phyloP scores from a whole-genome alignment of 441 rosid genomes.

The Biscutella laevigata region DNA sequence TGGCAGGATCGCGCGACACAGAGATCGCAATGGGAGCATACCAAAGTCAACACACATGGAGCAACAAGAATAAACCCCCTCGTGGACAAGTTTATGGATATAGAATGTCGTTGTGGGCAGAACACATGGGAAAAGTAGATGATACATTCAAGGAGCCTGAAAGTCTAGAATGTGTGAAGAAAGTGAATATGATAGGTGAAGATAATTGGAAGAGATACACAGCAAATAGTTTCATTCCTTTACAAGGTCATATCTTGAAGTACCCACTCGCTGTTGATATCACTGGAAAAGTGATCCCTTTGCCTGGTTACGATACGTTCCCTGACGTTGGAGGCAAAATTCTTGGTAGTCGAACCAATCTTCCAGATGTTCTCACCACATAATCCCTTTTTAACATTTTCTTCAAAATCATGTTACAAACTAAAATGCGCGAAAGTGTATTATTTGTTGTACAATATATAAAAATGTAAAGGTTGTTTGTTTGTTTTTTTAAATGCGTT shows the following conservation, averaged over 20 bases:
- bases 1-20: conserved; percentile 83
- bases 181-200: conserved; percentile 56
- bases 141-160: conserved; percentile 43
- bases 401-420: background rate
- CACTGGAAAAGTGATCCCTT: conserved; percentile 44
- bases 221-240: conserved; percentile 28
- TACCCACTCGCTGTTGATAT: conserved; percentile 58
- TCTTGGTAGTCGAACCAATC: conserved; percentile 51
- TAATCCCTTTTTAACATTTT: conserved; percentile 13
- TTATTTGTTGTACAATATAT: background rate
- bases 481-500: no score
- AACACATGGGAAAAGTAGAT: conserved; percentile 52
- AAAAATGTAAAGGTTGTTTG: no score
- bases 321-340: conserved; percentile 84
- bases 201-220: conserved; percentile 62
- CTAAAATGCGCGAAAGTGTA: background rate
- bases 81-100: conserved; percentile 68
- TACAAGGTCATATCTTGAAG: conserved; percentile 64
- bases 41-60: conserved; percentile 60
- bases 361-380: conserved; percentile 70
- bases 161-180: conserved; percentile 43
- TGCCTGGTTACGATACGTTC: conserved; percentile 54
- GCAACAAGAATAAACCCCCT: conserved; percentile 44
- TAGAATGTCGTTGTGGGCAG: conserved; percentile 84
- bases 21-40: conserved; percentile 88